Evolutionary conservation across 2,329 filamentous ascomycete species (phyloP).

Genomic region (Orbilia quercus): DNA sequence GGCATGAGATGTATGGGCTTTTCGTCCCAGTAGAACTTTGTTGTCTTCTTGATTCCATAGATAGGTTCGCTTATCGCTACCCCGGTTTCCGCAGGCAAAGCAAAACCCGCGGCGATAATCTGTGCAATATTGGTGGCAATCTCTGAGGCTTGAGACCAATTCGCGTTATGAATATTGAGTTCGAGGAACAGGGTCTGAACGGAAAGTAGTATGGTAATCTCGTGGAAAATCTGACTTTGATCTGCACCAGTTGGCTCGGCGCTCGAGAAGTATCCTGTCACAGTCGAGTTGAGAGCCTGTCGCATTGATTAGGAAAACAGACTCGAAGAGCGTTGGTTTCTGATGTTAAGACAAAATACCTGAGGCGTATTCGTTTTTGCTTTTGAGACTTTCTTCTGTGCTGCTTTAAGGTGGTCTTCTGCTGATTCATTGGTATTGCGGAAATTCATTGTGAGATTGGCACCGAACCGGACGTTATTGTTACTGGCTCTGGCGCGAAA

Average conservation of each 20-base stretch:
- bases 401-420: background rate
- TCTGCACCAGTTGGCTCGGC: background rate
- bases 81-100: background rate
- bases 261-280: constrained; percentile 1
- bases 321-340: too few relatives aligned
- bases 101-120: constrained; percentile 1
- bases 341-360: constrained; percentile 4
- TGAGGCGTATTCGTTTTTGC: background rate
- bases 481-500: background rate
- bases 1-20: background rate
- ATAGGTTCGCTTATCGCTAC: background rate
- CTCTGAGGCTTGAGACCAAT: constrained; percentile 5
- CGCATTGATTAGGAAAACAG: background rate
- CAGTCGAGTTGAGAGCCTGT: background rate
- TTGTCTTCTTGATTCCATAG: background rate
- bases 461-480: background rate
- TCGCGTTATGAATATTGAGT: background rate
- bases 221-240: background rate
- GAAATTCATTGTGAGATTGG: background rate
- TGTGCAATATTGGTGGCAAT: background rate
- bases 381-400: background rate
- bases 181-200: constrained; percentile 10
- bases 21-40: background rate
- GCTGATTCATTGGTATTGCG: background rate
- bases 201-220: background rate